Percentiles rank a stretch among this genome's conserved stretches.
Evolutionary conservation across 768 basidiomycete genomes (phyloP).

Genomic region (Lactarius sanguifluus): DNA sequence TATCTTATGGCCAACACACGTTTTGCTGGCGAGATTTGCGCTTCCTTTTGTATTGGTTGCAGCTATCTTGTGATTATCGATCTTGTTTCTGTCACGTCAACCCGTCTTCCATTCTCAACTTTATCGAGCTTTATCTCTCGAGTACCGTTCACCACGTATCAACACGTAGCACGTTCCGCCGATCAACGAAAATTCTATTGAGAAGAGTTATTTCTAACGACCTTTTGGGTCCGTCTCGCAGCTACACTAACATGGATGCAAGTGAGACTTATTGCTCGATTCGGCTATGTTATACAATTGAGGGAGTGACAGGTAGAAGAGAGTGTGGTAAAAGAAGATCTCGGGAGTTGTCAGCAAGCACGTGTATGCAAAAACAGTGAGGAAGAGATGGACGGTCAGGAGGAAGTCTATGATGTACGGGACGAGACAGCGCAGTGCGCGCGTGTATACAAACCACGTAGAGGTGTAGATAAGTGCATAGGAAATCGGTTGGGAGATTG

Average conservation of each 20-base stretch:
- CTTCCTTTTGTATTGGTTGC: not conserved
- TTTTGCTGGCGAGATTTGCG: not conserved
- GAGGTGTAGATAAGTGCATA: conserved; percentile 22
- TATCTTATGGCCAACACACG: not conserved
- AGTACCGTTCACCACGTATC: not conserved
- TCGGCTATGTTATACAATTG: conserved; percentile 14
- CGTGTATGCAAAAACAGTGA: conserved; percentile 4
- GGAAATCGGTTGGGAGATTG: conserved; percentile 10
- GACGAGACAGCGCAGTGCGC: not conserved
- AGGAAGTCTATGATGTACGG: conserved; percentile 21
- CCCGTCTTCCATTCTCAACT: not conserved
- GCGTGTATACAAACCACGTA: conserved; percentile 16
- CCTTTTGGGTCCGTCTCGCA: not conserved
- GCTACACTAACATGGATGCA: not conserved
- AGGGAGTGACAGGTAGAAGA: conserved; percentile 3
- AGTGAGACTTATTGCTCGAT: conserved; percentile 5
- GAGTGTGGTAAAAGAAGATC: not conserved
- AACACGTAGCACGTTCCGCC: not conserved
- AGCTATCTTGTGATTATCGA: not conserved
- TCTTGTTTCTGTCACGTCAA: not conserved
- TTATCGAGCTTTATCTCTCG: not conserved
- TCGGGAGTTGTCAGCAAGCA: conserved; percentile 4
- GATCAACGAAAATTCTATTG: not conserved
- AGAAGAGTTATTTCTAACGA: not conserved
- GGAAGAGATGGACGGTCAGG: not conserved